Base-by-base conservation (phyloP, 495 filamentous ascomycete genomes). In the Bathelium albidoporum region DNA sequence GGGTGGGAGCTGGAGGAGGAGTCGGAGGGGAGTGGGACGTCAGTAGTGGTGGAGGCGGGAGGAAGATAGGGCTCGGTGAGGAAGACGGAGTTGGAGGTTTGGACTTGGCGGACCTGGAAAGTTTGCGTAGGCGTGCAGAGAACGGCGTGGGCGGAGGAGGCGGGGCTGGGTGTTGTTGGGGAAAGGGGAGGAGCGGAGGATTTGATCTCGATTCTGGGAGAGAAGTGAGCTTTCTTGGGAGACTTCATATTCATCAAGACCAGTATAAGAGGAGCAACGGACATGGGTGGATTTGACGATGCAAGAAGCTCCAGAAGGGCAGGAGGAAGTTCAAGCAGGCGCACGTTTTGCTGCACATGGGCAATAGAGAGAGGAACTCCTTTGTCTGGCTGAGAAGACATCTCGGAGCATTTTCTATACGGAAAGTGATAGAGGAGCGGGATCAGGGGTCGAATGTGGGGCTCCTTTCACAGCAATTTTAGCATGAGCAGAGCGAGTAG, bases 1-100 rank as follows among this genome's bases (percentile, higher is more conserved):
- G 65, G 43, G 28, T 67, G 67, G 65, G 72, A 68, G 68, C 72
- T 68, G 36, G 53, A 64, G 43, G 73, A 65, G 53, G 71, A 71
- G 2, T 66, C 62, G 14, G 69, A 72, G 2, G 66, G 68, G 52
- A 78, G 79, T n/a, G n/a, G n/a, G n/a, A n/a, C n/a, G n/a, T n/a
- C n/a, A n/a, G n/a, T n/a, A n/a, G n/a, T n/a, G n/a, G n/a, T n/a
- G n/a, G n/a, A n/a, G n/a, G n/a, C n/a, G n/a, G n/a, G n/a, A n/a
- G n/a, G n/a, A n/a, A n/a, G n/a, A n/a, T n/a, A n/a, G n/a, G 89
- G 81, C 32, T 78, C 73, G 31, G 90, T 77, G 9, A 96, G 71
- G 73, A 90, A 88, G 39, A 96, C 76, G 5, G 87, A 87, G 71
- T 97, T 97, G 18, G 91, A 96, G 0, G 91, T 93, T 70, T 93